Conservation (phyloP, 106 monocot genomes). For the Dendrobium nobile region DNA sequence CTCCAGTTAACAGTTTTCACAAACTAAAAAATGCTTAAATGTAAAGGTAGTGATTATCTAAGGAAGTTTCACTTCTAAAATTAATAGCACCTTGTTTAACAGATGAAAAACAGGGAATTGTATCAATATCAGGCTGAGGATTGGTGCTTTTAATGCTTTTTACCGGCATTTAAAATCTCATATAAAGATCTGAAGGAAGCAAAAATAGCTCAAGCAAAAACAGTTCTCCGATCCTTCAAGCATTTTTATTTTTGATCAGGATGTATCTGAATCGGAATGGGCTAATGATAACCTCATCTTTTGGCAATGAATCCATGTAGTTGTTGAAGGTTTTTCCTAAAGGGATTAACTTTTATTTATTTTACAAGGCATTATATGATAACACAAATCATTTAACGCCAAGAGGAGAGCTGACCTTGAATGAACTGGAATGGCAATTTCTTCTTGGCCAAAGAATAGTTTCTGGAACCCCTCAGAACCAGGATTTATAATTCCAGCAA, state of each 20-base stretch:
- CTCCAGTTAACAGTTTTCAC: not conserved
- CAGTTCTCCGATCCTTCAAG: not conserved
- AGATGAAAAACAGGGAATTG: not conserved
- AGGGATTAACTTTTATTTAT: not conserved
- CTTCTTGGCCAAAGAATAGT: constrained; percentile 93
- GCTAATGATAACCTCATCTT: not conserved
- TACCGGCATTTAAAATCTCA: not conserved
- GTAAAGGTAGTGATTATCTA: too few species aligned
- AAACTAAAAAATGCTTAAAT: too few species aligned
- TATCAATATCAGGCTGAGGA: not conserved
- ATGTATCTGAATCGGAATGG: not conserved
- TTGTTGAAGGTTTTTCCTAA: not conserved
- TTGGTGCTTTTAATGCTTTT: not conserved
- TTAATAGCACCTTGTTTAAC: not conserved
- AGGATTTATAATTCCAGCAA: constrained; percentile 98
- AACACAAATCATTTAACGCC: not conserved
- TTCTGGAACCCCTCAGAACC: constrained; percentile 95
- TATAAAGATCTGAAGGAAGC: not conserved
- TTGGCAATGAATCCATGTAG: not conserved
- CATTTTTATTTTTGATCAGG: not conserved
- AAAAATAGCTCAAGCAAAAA: not conserved
- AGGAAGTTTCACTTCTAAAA: too few species aligned
- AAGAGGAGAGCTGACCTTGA: constrained; percentile 37
- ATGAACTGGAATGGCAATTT: constrained; percentile 98
- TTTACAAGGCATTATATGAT: not conserved